These are phyloP conservation scores for Allium fistulosum DNA, from an alignment of 106 monocot genomes.

Conservation along the genomic window DNA sequence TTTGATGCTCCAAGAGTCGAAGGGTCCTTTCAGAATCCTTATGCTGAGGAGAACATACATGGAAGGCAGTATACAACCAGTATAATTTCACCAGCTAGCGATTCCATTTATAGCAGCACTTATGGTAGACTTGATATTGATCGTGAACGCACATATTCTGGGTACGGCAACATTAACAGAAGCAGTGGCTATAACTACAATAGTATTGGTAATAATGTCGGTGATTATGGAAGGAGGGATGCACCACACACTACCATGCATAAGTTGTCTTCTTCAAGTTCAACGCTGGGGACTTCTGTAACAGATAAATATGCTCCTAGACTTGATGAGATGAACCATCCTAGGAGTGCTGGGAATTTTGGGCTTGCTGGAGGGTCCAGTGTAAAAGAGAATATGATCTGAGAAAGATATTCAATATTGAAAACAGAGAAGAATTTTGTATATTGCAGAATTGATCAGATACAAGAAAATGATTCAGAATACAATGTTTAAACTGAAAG, in stretches of 20 bases:
- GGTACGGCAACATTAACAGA: neutral
- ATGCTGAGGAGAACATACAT: constrained; percentile 11
- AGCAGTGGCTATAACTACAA: neutral
- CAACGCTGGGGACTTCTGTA: constrained; percentile 12
- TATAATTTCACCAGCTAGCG: neutral
- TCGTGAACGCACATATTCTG: neutral
- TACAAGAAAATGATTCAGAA: too few relatives aligned
- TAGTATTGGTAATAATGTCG: constrained; percentile 2
- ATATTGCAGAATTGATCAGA: too few relatives aligned
- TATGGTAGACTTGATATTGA: neutral
- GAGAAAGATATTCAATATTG: too few relatives aligned
- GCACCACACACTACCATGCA: too few relatives aligned
- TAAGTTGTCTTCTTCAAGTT: neutral
- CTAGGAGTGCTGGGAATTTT: constrained; percentile 6
- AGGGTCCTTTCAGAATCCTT: neutral
- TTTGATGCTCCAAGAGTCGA: neutral
- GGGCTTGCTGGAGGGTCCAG: neutral
- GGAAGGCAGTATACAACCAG: constrained; percentile 20
- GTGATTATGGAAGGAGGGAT: too few relatives aligned
- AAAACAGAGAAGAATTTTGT: too few relatives aligned
- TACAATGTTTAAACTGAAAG: too few relatives aligned
- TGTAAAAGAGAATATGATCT: too few relatives aligned
- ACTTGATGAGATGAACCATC: constrained; percentile 43
- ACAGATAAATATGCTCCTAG: constrained; percentile 50
- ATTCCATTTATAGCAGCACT: neutral